Base-by-base conservation (phyloP, 2,329 filamentous ascomycete species). In the Macrophomina phaseolina region DNA sequence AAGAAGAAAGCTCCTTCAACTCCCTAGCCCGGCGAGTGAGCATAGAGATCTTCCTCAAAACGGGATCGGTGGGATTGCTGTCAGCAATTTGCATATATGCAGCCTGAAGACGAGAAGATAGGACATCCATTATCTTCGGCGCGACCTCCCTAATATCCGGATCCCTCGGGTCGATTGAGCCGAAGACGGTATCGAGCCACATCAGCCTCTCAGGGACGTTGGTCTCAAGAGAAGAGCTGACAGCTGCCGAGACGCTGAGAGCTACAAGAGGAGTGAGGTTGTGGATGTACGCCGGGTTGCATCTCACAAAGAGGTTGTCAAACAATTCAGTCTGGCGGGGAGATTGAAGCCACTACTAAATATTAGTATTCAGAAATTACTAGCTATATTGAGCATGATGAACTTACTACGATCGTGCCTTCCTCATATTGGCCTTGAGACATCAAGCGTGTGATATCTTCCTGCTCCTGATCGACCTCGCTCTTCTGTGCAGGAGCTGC, bases 371-470 rank as follows among this genome's bases (percentile, higher is more conserved):
- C n/a, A 32, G 14, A 18, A 32, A 16, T 38, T 40, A 28, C 46
- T 55, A 8, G 45, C 42, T 14, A 4, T 5, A 23, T 5, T 34
- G 55, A 16, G 7, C 34, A 14, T 45, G 7, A 45, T 14, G 36
- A 30, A 69, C 74, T 69, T 71, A 78, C 77, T 69, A 72, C 71
- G 71, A 83, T 81, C 1, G 82, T 83, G 55, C 80, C 82, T 40
- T 80, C 77, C 69, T 83, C 81, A 65, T 76, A 83, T 42, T 80
- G 74, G 28, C 86, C 86, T 36, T 85, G 83, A 42, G 84, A 82
- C 79, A 95, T 88, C 51, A 88, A 80, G 58, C 82, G 78, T 60
- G 88, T 87, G 67, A 94, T 89, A 30, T 83, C 80, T 18, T 86
- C 83, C 28, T 90, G 83, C 72, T 92, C 89, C 6, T 81, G 69